Evolutionary conservation across 441 rosid genomes (phyloP).

Genomic region (Bruguiera hainesii): DNA sequence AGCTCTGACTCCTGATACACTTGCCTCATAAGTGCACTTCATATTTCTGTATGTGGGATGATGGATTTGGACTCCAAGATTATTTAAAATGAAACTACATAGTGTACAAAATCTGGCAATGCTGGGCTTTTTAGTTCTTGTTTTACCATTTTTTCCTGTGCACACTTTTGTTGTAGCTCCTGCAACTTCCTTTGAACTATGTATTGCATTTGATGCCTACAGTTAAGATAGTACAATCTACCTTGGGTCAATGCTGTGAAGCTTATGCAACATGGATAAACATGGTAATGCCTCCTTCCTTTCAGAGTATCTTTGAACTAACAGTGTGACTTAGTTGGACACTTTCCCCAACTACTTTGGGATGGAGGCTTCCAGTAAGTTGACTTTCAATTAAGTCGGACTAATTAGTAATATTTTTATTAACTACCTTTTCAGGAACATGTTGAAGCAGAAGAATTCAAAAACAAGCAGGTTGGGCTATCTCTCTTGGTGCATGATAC

Average conservation of each 20-base stretch:
- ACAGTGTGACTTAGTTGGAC: slow-evolving; percentile 10
- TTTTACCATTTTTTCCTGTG: too few species aligned
- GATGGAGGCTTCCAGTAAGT: too few species aligned
- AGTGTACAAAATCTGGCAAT: too few species aligned
- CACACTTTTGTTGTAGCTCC: too few species aligned
- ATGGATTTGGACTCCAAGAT: too few species aligned
- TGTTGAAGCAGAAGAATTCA: slow-evolving; percentile 73
- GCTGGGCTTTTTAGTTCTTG: too few species aligned
- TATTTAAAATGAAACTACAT: too few species aligned
- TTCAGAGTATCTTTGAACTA: slow-evolving; percentile 8
- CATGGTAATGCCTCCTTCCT: slow-evolving; percentile 43
- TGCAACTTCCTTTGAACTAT: neutral
- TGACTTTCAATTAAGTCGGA: too few species aligned
- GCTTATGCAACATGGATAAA: slow-evolving; percentile 70
- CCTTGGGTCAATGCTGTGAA: slow-evolving; percentile 86
- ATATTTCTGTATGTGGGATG: too few species aligned
- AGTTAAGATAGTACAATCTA: slow-evolving; percentile 92
- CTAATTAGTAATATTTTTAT: neutral
- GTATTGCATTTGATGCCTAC: slow-evolving; percentile 21
- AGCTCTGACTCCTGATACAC: too few species aligned
- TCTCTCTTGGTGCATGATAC: neutral
- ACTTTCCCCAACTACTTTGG: neutral
- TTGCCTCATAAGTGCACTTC: too few species aligned
- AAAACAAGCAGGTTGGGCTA: slow-evolving; percentile 47
- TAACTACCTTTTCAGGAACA: slow-evolving; percentile 55